Evolutionary conservation across 164 flowering plant species (phyloP), one percentile per base, ranked within the genome.

Genomic region (Sedum album): DNA sequence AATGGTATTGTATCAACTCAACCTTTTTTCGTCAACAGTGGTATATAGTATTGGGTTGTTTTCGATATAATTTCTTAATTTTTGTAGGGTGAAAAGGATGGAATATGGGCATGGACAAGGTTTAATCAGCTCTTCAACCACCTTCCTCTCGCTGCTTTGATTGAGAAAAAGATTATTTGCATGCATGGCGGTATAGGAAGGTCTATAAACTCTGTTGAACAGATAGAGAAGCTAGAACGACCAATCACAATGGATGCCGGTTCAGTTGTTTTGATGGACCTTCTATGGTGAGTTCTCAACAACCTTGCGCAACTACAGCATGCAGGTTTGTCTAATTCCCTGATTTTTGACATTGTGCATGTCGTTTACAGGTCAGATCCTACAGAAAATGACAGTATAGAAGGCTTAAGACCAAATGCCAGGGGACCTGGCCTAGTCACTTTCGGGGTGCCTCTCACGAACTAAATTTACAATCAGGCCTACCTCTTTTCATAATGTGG

Each of bases 111-210:
- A 65, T 94, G 99, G 99, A 86, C 96, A 33, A 86, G 97, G 53
- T 91, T 95, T 79, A 95, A 95, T 82, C 97, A 92, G 76, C 90
- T 95, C 60, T 95, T 95, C 82, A 95, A 95, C 79, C 82, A 63
- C 77, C 97, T 95, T 68, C 99, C 99, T 36, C 94, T 95, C 66
- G 96, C 96, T 69, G 97, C 99, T 18, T 87, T 88, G 23, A 85
- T 92, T 67, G 99, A 95, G 78, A 92, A 90, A 80, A 92, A 95
- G 79, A 95, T 95, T 69, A 90, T 95, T 60, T 95, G 97, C 79
- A 92, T 92, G 97, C 97, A 95, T 76, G 97, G 99, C 73, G 99
- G 99, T 75, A 95, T 95, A 68, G 99, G 99, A 69, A 85, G 97
- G 76, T 95, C 99, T 23, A 95, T 95, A 74, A 71, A 83, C 75